Base-by-base conservation (phyloP, 306 rosid genomes). In the Lathyrus oleraceus region DNA sequence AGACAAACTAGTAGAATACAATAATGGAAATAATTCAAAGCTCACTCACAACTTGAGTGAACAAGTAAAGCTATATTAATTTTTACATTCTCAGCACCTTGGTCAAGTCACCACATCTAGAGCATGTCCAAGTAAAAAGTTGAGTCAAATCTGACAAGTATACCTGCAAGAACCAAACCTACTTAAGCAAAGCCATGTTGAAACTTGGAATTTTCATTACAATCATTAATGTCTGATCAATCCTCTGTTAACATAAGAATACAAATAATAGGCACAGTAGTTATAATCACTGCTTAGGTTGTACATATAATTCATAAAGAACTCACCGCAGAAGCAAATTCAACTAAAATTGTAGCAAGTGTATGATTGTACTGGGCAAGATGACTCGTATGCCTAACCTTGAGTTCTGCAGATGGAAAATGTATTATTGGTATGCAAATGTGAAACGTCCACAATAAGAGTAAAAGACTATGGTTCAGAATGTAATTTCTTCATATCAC, bases 71-170 rank as follows among this genome's bases (percentile, higher is more conserved):
- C 17, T 12, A 52, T 25, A 61, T 43, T 23, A 53, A 77, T 51
- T 25, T 47, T 51, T 45, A 51, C 47, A 69, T 42, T 77, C 70
- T 70, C 45, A 83, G 86, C 81, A 95, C 99, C 99, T 95, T 51
- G 19, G 87, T 86, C 81, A 87, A 81, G 61, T 83, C 96, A 63
- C 77, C 63, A 71, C 99, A 95, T 80, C 90, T 79, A 28, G 83
- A 19, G 74, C 99, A 95, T 4, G 97, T 91, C 99, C 99, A 95
- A 69, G 97, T 77, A 82, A 95, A 85, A 65, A 95, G 87, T 67
- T 82, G 85, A 6, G 97, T 84, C 80, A 89, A 79, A 89, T 95
- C 97, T 69, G 99, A 83, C 60, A 87, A n/a, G 59, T 95, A 95
- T 36, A 88, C 99, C 99, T 95, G 88, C 80, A 85, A 69, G 51